Base-by-base conservation (phyloP, 192 early-diverging fungal species). In the Rhizoclosmatium sp. region DNA sequence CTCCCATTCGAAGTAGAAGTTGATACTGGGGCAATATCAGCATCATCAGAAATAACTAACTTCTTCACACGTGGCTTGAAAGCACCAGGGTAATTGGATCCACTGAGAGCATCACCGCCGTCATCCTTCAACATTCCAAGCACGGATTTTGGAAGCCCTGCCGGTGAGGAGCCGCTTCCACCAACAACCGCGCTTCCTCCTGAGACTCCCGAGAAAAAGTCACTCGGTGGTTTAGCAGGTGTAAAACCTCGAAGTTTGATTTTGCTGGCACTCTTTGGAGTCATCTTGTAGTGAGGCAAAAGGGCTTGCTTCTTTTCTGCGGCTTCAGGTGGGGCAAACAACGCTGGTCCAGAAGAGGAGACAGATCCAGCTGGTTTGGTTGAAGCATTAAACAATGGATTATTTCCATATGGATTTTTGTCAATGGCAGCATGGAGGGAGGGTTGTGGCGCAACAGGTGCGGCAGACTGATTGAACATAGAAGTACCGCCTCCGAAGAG, bases 381-480 rank as follows among this genome's bases (percentile, higher is more conserved):
- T 23, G 47, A 58, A 7, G 47, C 21, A 44, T 46, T 49, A 77
- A 98, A 95, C 45, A 98, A 85, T 47, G 95, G 92, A 65, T 91
- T 95, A 58, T 85, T 84, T 41, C 97, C 97, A 81, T 97, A 98
- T 7, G 96, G 95, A 78, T 94, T 92, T 66, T 87, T 85, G 69
- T 96, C 95, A 67, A 98, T 92, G 31, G 89, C 86, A 3, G 96
- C 95, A 10, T 89, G 84, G 39, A 97, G 79, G 12, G 77, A 23
- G 14, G 75, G 78, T 21, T 46, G 81, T 59, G 75, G 80, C 40
- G 14, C 21, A 47, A 23, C 48, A 44, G 81, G 21, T 47, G 72
- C 45, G 12, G 41, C 31, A 4, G 69, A 69, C 54, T 67, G 68
- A 23, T 47, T 14, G 1, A 62, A 46, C 75, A 65, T 47, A 4